Percentiles rank a stretch among this genome's conserved stretches.
phyloP scores from a whole-genome alignment of 495 filamentous ascomycete genomes.

The Penicillium desertorum region DNA sequence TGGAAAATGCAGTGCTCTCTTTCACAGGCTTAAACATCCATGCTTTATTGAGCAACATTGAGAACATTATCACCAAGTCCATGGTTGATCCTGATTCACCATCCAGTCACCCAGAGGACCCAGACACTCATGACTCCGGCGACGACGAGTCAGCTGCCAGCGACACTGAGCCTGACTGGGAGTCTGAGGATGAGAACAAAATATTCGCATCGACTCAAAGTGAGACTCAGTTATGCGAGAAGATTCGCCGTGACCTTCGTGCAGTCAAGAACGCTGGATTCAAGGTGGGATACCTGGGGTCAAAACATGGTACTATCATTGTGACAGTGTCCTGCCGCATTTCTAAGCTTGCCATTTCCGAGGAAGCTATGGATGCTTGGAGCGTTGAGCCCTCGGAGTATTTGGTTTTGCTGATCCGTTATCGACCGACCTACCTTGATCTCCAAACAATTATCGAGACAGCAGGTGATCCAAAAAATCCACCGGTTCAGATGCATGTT shows the following conservation, averaged over 20 bases:
- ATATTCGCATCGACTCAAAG: constrained; percentile 28
- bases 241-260: constrained; percentile 64
- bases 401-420: constrained; percentile 74
- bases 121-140: neutral
- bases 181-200: constrained; percentile 36
- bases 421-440: constrained; percentile 54
- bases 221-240: constrained; percentile 20
- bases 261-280: constrained; percentile 65
- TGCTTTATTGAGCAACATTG: constrained; percentile 39
- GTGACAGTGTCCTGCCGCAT: constrained; percentile 63
- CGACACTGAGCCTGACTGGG: constrained; percentile 30
- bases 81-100: constrained; percentile 16
- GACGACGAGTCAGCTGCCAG: constrained; percentile 19
- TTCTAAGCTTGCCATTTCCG: constrained; percentile 69
- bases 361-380: constrained; percentile 79
- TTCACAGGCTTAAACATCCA: constrained; percentile 31
- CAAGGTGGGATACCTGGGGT: constrained; percentile 64
- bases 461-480: neutral
- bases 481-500: constrained; percentile 39
- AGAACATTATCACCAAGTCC: constrained; percentile 38
- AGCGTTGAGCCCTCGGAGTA: constrained; percentile 65
- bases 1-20: constrained; percentile 37
- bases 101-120: constrained; percentile 10
- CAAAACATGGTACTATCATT: constrained; percentile 55
- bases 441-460: constrained; percentile 49